These are phyloP conservation scores for Brettanomyces bruxellensis DNA, from an alignment of 805 yeast species.

Conservation along the genomic window DNA sequence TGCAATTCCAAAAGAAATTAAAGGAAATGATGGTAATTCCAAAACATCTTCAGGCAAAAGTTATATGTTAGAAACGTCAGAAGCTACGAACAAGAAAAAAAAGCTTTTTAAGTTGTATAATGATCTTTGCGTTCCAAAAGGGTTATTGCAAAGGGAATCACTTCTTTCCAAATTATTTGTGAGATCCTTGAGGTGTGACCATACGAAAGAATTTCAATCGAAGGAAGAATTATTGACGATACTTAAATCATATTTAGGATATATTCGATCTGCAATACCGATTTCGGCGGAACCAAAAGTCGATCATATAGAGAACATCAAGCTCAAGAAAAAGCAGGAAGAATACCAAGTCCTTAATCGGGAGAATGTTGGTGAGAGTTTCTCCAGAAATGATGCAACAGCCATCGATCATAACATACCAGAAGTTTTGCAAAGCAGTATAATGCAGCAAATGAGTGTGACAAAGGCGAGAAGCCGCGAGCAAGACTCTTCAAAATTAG, in stretches of 20 bases:
- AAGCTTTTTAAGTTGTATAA: neutral
- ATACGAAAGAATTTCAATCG: constrained; percentile 6
- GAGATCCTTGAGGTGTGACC: neutral
- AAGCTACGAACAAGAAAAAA: neutral
- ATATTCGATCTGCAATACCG: constrained; percentile 12
- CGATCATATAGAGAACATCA: constrained; percentile 14
- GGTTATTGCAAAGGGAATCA: neutral
- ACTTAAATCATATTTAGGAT: constrained; percentile 5
- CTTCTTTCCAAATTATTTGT: neutral
- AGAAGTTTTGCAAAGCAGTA: constrained; percentile 18
- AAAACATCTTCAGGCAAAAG: neutral
- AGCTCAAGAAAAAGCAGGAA: constrained; percentile 9
- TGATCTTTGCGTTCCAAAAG: constrained; percentile 2
- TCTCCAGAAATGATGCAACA: neutral
- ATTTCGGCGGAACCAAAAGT: constrained; percentile 2
- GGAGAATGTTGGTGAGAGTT: neutral
- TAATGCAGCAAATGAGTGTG: constrained; percentile 19
- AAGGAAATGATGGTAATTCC: neutral
- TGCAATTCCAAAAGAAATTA: neutral
- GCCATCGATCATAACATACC: constrained; percentile 12
- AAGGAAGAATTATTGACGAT: constrained; percentile 9
- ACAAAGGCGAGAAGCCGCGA: constrained; percentile 9
- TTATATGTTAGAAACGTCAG: neutral
- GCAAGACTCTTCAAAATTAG: neutral
- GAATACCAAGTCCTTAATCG: constrained; percentile 7